phyloP scores from a whole-genome alignment of 305 asterid species.

The Petunia hybrid region DNA sequence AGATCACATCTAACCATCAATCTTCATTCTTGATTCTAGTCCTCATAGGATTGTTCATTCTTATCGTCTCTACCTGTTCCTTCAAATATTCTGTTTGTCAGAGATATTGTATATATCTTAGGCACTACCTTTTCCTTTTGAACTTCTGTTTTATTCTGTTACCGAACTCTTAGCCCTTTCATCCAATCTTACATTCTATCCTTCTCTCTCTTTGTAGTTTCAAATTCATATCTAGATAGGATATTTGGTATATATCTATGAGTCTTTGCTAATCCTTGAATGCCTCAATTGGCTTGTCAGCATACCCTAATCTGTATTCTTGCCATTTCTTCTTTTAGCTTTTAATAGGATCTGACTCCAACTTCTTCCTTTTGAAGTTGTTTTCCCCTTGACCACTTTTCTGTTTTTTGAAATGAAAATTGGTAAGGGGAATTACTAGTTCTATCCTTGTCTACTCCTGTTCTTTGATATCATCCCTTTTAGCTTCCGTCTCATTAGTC shows the following conservation, averaged over 20 bases:
- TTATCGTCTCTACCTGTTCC: conserved; percentile 13
- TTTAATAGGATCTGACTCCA: conserved; percentile 41
- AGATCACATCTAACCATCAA: conserved; percentile 36
- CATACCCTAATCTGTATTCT: neutral
- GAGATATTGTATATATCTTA: conserved; percentile 55
- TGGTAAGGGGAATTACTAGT: conserved; percentile 52
- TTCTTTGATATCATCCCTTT: conserved; percentile 34
- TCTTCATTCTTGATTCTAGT: conserved; percentile 37
- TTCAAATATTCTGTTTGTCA: conserved; percentile 19
- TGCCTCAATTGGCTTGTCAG: conserved; percentile 36
- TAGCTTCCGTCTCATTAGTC: conserved; percentile 33
- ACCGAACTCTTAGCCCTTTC: conserved; percentile 22
- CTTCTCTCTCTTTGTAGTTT: conserved; percentile 27
- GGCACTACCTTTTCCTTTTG: conserved; percentile 38
- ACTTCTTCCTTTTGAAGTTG: conserved; percentile 46
- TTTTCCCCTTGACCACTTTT: conserved; percentile 51
- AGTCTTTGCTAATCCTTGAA: conserved; percentile 30
- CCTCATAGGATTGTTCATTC: conserved; percentile 35
- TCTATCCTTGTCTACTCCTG: conserved; percentile 37
- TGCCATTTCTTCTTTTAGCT: conserved; percentile 19
- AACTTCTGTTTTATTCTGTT: conserved; percentile 16
- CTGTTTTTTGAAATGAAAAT: conserved; percentile 62
- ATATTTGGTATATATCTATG: conserved; percentile 23
- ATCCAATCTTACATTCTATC: conserved; percentile 35
- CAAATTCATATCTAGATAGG: conserved; percentile 24